Percentiles rank a stretch among this genome's conserved stretches.
Evolutionary conservation across 2,329 filamentous ascomycete species (phyloP).

Genomic region (Aspergillus japonicus): DNA sequence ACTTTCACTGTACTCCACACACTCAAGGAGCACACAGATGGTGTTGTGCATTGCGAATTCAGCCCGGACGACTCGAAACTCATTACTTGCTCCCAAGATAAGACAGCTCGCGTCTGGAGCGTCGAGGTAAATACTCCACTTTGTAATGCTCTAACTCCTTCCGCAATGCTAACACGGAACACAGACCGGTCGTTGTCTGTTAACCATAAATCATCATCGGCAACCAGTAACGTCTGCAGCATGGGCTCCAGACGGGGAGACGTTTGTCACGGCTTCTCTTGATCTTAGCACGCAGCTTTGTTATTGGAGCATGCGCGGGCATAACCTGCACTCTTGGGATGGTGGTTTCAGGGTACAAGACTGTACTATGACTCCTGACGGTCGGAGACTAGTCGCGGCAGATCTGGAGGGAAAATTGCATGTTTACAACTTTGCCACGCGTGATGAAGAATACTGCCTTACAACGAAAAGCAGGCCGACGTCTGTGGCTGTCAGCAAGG

Average conservation of each 20-base stretch:
- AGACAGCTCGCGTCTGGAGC: constrained; percentile 73
- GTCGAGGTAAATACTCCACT: constrained; percentile 51
- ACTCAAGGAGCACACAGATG: constrained; percentile 65
- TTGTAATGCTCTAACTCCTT: not conserved
- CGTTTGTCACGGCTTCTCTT: constrained; percentile 76
- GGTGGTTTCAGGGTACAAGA: constrained; percentile 77
- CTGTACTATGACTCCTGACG: constrained; percentile 77
- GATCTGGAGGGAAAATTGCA: constrained; percentile 69
- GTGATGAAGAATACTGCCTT: constrained; percentile 73
- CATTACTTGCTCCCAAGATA: constrained; percentile 77
- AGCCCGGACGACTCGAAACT: constrained; percentile 87
- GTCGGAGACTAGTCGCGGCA: constrained; percentile 74
- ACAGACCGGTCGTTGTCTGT: constrained; percentile 63
- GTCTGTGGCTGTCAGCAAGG: constrained; percentile 75
- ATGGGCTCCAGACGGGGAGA: constrained; percentile 77
- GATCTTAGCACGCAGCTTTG: constrained; percentile 66
- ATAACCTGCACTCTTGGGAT: constrained; percentile 64
- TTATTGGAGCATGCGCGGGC: constrained; percentile 67
- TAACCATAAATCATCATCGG: constrained; percentile 67
- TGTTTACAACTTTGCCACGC: constrained; percentile 76
- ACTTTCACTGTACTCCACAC: constrained; percentile 64
- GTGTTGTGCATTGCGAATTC: constrained; percentile 81
- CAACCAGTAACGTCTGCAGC: constrained; percentile 85
- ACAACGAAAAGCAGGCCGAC: constrained; percentile 68
- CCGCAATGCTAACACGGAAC: constrained; percentile 13